Conservation (phyloP, 139 green algal genomes). For the Klebsormidium nitens region DNA sequence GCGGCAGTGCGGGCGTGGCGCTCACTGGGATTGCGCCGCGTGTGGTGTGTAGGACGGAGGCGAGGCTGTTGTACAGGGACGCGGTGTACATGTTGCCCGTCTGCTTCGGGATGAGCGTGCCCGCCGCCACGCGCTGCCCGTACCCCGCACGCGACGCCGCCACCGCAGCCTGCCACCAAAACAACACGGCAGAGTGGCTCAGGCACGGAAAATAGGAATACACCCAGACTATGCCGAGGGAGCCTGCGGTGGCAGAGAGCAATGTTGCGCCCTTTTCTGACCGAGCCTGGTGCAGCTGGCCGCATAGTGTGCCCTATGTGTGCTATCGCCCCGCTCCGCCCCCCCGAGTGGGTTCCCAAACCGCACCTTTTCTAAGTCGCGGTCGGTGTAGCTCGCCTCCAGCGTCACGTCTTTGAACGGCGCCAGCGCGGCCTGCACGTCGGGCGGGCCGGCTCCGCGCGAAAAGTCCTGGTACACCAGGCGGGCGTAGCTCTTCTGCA, state of each 20-base stretch:
- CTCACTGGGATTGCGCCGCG: too few relatives aligned
- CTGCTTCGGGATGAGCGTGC: slow-evolving; percentile 34
- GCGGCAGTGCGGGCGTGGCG: too few relatives aligned
- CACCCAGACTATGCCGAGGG: too few relatives aligned
- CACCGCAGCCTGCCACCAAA: slow-evolving; percentile 34
- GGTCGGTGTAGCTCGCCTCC: slow-evolving; percentile 34
- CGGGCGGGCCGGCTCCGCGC: neutral
- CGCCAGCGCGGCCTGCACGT: neutral
- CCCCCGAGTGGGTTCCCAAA: neutral
- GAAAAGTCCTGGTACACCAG: slow-evolving; percentile 57
- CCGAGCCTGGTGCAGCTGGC: too few relatives aligned
- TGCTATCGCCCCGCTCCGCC: neutral
- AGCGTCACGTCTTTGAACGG: slow-evolving; percentile 21
- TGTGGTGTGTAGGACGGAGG: slow-evolving; percentile 60
- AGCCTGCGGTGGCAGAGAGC: too few relatives aligned
- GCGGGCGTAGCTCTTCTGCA: slow-evolving; percentile 63
- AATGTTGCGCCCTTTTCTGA: too few relatives aligned
- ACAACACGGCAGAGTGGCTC: too few relatives aligned
- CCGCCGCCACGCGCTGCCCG: slow-evolving; percentile 47
- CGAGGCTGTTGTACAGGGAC: slow-evolving; percentile 54
- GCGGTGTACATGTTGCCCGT: slow-evolving; percentile 78
- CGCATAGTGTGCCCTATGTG: too few relatives aligned
- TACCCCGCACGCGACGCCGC: slow-evolving; percentile 9
- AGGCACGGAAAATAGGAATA: too few relatives aligned
- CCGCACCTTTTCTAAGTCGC: slow-evolving; percentile 36